Evolutionary conservation across 805 yeast genomes (phyloP).

Genomic region (Nakazawaea laoshanensis): DNA sequence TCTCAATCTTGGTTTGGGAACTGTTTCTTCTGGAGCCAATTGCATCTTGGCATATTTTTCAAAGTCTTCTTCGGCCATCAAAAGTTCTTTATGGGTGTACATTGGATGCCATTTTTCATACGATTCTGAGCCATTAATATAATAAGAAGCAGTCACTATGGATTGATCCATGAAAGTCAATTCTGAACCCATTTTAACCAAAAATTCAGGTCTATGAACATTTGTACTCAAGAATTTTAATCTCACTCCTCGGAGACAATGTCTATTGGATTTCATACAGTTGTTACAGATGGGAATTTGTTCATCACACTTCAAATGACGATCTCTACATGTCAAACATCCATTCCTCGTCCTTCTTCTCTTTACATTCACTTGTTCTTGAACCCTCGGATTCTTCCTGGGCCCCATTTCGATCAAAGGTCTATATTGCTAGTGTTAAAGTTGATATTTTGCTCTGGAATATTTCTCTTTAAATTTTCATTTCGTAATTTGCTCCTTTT

Average conservation of each 20-base stretch:
- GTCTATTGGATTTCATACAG: constrained; percentile 39
- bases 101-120: constrained; percentile 25
- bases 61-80: constrained; percentile 8
- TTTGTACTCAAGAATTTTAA: constrained; percentile 27
- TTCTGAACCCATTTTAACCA: not conserved
- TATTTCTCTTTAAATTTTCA: too few species aligned
- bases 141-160: constrained; percentile 30
- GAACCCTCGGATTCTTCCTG: not conserved
- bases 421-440: too few species aligned
- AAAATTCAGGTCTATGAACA: constrained; percentile 4
- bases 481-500: too few species aligned
- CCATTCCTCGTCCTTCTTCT: constrained; percentile 28
- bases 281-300: constrained; percentile 52
- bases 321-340: constrained; percentile 53
- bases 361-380: constrained; percentile 1
- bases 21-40: constrained; percentile 14
- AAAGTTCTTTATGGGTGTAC: constrained; percentile 8
- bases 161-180: constrained; percentile 30
- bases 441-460: too few species aligned
- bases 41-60: constrained; percentile 5
- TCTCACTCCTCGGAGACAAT: constrained; percentile 38
- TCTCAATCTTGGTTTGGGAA: too few species aligned
- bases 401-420: too few species aligned
- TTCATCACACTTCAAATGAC: constrained; percentile 65
- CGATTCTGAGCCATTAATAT: constrained; percentile 23